Evolutionary conservation across 2,329 filamentous ascomycete species (phyloP), one percentile per base, ranked within the genome.

Genomic region (Epichloe bromicola): DNA sequence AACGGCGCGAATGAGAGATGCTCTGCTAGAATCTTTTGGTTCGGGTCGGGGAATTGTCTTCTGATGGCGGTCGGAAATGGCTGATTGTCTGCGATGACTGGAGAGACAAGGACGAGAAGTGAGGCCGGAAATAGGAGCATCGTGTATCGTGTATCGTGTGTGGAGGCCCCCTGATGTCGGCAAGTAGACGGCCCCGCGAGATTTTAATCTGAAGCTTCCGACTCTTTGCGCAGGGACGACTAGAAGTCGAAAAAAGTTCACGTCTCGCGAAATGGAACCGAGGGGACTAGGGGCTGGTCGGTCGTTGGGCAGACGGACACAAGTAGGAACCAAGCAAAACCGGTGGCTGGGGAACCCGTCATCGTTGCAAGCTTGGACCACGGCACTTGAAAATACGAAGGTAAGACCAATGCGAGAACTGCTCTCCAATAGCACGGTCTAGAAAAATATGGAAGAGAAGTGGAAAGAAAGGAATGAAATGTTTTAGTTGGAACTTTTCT

Each of bases 1-100:
- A 64, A 52, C 2, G 64, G 54, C 36, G 65, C 57, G 58, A 79
- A 79, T 56, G 70, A 73, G 57, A 74, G 82, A 63, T 88, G 84
- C 43, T 86, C 76, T 51, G 82, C 70, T 57, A 82, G 79, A 62
- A 91, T 83, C 73, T 88, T 93, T 62, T 87, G 83, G 53, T 78
- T 78, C 47, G 80, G 76, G 61, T 88, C 82, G 5, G 73, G 46
- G 45, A 79, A 74, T 78, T 90, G 86, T 62, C 89, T 89, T 61
- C 78, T 79, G 50, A 90, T 73, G 1, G 79, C 85, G 1, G 78
- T 75, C 0, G 84, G 84, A 5, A 67, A 57, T 17, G 53, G 53
- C 48, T 61, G 61, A 30, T 65, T 64, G 34, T 68, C 67, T 2
- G 64, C 51, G 54, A 62, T 56, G 55, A 63, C 57, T n/a, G 62